Percentiles rank a stretch among this genome's conserved stretches.
Evolutionary conservation across 495 filamentous ascomycete genomes (phyloP).

Genomic region (Polyplosphaeria fusca): DNA sequence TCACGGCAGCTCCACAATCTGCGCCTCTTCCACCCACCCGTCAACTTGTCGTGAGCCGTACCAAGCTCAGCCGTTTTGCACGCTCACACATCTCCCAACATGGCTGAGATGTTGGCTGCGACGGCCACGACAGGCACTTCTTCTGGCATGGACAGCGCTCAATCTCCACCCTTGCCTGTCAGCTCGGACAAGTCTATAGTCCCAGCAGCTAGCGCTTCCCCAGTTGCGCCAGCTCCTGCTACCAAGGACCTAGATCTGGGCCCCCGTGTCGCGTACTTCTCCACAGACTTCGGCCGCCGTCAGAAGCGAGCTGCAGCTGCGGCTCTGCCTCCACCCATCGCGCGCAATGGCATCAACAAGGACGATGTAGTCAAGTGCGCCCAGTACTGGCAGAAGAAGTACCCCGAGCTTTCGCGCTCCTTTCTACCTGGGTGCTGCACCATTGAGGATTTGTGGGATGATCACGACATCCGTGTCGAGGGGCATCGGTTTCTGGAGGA

Average conservation of each 20-base stretch:
- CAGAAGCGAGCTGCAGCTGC: constrained; percentile 18
- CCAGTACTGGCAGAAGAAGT: constrained; percentile 33
- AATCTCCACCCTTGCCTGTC: too few species aligned
- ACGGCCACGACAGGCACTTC: too few species aligned
- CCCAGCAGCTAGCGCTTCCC: too few species aligned
- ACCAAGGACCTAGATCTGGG: neutral
- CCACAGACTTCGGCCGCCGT: constrained; percentile 35
- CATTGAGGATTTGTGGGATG: constrained; percentile 54
- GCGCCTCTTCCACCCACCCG: too few species aligned
- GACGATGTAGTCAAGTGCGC: constrained; percentile 29
- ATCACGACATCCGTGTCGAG: constrained; percentile 47
- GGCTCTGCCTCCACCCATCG: constrained; percentile 34
- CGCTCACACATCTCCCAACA: too few species aligned
- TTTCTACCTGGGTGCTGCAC: constrained; percentile 33
- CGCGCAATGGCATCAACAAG: constrained; percentile 36
- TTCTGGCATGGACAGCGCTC: too few species aligned
- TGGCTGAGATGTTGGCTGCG: too few species aligned
- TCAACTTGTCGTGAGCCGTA: too few species aligned
- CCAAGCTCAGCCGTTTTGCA: too few species aligned
- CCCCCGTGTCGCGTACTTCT: constrained; percentile 34
- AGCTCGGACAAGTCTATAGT: too few species aligned
- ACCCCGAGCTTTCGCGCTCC: constrained; percentile 36
- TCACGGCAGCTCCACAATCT: too few species aligned
- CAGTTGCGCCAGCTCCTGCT: too few species aligned
- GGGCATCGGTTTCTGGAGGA: constrained; percentile 47